A percentile compares a stretch with the other conserved stretches of the same genome.
Evolutionary conservation across 345 rosid genomes (phyloP).

Genomic region (Brassica carinata): DNA sequence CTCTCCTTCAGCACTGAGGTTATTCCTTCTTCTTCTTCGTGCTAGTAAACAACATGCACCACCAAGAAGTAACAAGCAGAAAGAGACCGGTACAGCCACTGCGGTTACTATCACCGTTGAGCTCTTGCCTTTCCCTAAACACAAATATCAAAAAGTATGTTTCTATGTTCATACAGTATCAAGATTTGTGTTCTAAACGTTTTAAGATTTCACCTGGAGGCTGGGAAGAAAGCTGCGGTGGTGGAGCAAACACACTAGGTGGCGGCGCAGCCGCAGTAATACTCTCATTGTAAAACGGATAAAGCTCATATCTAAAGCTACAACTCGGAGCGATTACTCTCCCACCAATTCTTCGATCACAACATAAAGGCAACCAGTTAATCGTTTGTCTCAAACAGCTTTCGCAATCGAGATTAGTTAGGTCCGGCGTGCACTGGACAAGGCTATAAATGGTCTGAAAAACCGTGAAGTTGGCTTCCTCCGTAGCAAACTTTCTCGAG

Average conservation of each 20-base stretch:
- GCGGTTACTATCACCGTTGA: conserved; percentile 36
- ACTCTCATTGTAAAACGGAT: conserved; percentile 43
- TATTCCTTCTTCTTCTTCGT: conserved; percentile 38
- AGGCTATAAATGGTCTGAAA: conserved; percentile 44
- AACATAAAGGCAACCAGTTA: conserved; percentile 29
- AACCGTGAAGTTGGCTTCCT: conserved; percentile 16
- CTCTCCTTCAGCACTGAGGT: conserved; percentile 24
- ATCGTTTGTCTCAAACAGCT: conserved; percentile 41
- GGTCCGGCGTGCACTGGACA: conserved; percentile 58
- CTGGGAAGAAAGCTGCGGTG: neutral
- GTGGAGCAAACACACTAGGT: neutral
- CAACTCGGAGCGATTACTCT: conserved; percentile 48
- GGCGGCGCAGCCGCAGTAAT: neutral
- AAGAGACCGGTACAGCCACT: conserved; percentile 38
- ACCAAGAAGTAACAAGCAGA: conserved; percentile 34
- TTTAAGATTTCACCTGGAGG: conserved; percentile 13
- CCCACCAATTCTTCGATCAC: conserved; percentile 41
- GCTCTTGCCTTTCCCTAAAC: conserved; percentile 40
- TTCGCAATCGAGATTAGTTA: conserved; percentile 37
- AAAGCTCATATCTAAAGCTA: conserved; percentile 45
- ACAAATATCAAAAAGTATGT: conserved; percentile 4
- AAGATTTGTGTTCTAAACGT: conserved; percentile 1
- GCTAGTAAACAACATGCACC: conserved; percentile 35
- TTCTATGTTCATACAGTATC: neutral
- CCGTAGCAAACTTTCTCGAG: conserved; percentile 42